These are phyloP conservation scores for Aschersonia sp. DNA, from an alignment of 2,329 filamentous ascomycete genomes.

Conservation along the genomic window DNA sequence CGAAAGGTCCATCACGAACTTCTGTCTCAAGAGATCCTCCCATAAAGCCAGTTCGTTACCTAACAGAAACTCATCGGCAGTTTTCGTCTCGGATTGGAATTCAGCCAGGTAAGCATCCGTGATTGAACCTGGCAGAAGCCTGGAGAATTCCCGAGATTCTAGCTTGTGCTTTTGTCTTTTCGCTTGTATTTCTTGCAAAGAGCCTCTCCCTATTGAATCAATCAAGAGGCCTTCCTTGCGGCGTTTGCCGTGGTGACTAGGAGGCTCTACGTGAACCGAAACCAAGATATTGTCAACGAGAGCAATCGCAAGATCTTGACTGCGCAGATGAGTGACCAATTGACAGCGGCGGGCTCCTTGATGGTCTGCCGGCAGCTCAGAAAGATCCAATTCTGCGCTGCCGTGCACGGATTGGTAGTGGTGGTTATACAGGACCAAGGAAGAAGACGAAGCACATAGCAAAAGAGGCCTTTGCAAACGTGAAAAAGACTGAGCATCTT, in stretches of 20 bases:
- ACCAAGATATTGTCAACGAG: constrained; percentile 49
- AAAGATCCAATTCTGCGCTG: constrained; percentile 28
- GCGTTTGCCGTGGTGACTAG: constrained; percentile 38
- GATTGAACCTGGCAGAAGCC: constrained; percentile 32
- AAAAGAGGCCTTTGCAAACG: constrained; percentile 53
- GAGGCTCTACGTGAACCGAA: constrained; percentile 54
- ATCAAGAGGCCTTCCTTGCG: constrained; percentile 51
- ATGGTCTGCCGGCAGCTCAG: constrained; percentile 21
- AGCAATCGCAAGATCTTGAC: constrained; percentile 51
- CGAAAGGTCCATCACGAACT: constrained; percentile 29
- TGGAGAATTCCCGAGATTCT: constrained; percentile 17
- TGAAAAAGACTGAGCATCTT: constrained; percentile 45
- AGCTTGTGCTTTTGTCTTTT: constrained; percentile 18
- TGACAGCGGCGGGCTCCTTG: constrained; percentile 22
- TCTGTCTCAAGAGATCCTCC: constrained; percentile 32
- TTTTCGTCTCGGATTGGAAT: constrained; percentile 27
- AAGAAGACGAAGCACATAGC: constrained; percentile 41
- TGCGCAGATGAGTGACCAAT: constrained; percentile 48
- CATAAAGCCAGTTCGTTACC: constrained; percentile 31
- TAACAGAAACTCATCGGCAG: constrained; percentile 32
- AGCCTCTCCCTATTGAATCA: constrained; percentile 58
- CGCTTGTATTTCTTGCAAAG: constrained; percentile 20
- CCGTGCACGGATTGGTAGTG: constrained; percentile 50
- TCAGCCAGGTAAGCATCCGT: constrained; percentile 32
- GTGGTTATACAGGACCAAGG: constrained; percentile 52